Base-by-base conservation (phyloP, 495 filamentous ascomycete species). In the Penicillium waksmanii region DNA sequence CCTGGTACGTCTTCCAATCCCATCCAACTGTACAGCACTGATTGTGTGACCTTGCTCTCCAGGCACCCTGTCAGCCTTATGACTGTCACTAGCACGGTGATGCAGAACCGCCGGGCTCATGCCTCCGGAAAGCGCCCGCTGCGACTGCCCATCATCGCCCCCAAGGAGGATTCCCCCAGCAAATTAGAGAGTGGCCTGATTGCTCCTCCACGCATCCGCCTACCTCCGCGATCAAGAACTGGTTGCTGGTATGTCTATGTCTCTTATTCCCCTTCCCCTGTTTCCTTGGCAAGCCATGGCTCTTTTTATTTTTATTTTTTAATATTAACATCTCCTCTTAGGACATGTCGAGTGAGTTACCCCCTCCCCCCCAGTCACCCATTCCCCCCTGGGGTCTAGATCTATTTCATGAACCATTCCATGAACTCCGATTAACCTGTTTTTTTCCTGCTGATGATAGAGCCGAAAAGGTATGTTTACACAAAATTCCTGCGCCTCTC, bases 191-290 rank as follows among this genome's bases (percentile, higher is more conserved):
- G 68, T 56, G 60, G 58, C 27, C 38, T 79, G 40, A 67, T 70
- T 42, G 67, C 71, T 33, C 71, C 76, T 44, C 73, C 78, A 34
- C 77, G 78, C 31, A 67, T 77, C n/a, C 79, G 81, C 47, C 69
- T 84, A n/a, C 81, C 80, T 31, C 79, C 81, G 9, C 73, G 81
- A 53, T 84, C 81, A 51, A 68, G 81, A 33, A 82, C 80, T 18
- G 81, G 81, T 58, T 84, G 81, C 58, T 82, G 81, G 81, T 83
- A 73, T 59, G 78, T 76, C 48, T 42, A 35, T 21, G 21, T 21
- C 21, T 53, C 50, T 48, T 21, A 48, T 63, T 33, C 46, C 21
- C 52, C 53, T 62, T 49, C 23, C 55, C 51, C 58, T 63, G 40
- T 63, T 27, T 19, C 44, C 11, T 53, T 18, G 17, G 40, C 17